Evolutionary conservation across 108 stramenopile species (phyloP).

Genomic region (Cyclotella atomus): DNA sequence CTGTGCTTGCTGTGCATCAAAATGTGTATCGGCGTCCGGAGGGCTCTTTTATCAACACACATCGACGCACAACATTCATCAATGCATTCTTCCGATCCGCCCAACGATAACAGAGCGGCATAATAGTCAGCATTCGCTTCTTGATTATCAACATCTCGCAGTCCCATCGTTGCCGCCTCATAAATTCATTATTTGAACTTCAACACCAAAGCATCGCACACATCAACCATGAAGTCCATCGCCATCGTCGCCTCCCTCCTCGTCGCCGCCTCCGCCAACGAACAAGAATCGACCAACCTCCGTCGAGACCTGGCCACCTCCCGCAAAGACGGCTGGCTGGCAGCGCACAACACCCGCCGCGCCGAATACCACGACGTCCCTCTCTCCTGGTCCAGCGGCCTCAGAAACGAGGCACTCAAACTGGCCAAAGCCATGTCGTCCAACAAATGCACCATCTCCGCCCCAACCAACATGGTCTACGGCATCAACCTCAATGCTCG

Average conservation of each 20-base stretch:
- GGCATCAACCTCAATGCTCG: neutral
- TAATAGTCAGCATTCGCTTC: no score
- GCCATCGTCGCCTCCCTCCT: neutral
- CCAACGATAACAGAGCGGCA: no score
- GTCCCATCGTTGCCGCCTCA: no score
- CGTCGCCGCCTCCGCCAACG: neutral
- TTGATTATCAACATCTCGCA: no score
- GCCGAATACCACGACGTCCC: neutral
- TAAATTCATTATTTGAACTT: no score
- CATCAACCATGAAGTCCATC: constrained; percentile 12
- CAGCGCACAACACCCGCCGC: neutral
- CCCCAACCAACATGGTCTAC: neutral
- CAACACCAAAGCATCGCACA: no score
- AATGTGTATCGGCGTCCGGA: no score
- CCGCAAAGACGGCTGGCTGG: constrained; percentile 1
- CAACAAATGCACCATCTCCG: neutral
- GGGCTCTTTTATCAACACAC: no score
- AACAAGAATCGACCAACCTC: neutral
- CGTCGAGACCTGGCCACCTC: constrained; percentile 1
- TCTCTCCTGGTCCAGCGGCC: neutral
- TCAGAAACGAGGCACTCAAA: neutral
- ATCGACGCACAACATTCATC: no score
- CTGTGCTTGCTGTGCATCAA: no score
- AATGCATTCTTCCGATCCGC: no score
- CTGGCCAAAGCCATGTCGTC: neutral